A percentile compares a stretch with the other conserved stretches of the same genome.
Evolutionary conservation across 345 rosid species (phyloP).

Genomic region (Alliaria petiolata): DNA sequence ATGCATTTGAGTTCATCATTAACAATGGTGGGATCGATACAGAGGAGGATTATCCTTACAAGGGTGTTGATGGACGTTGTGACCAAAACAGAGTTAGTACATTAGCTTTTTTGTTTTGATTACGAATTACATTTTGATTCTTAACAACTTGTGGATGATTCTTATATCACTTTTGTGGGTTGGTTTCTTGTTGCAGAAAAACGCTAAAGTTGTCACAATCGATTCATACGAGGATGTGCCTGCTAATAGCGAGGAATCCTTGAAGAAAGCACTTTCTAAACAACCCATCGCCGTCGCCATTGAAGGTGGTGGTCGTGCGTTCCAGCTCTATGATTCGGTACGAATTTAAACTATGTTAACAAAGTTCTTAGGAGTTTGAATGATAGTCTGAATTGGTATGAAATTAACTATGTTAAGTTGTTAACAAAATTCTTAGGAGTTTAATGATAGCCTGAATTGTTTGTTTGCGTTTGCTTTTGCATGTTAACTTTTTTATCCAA

Average conservation of each 20-base stretch:
- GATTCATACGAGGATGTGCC: slow-evolving; percentile 72
- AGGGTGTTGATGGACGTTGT: slow-evolving; percentile 46
- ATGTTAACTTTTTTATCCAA: no score
- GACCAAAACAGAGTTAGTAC: slow-evolving; percentile 48
- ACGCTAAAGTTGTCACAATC: slow-evolving; percentile 58
- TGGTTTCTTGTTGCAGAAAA: slow-evolving; percentile 42
- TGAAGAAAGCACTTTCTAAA: slow-evolving; percentile 62
- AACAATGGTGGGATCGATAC: slow-evolving; percentile 66
- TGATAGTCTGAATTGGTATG: not conserved
- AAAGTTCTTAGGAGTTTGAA: not conserved
- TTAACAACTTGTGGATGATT: not conserved
- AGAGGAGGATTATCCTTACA: slow-evolving; percentile 73
- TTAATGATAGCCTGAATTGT: no score
- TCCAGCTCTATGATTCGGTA: slow-evolving; percentile 52
- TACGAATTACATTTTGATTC: not conserved
- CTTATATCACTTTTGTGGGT: not conserved
- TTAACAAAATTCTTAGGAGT: no score
- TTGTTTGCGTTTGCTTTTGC: no score
- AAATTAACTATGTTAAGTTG: no score
- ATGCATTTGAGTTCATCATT: slow-evolving; percentile 64
- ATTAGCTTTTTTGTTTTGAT: not conserved
- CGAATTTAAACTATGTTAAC: not conserved
- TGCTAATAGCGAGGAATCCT: slow-evolving; percentile 44
- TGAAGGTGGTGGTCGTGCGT: slow-evolving; percentile 67
- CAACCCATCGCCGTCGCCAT: slow-evolving; percentile 77